A percentile compares a stretch with the other conserved stretches of the same genome.
These are phyloP conservation scores for Tetrahymena borealis DNA, from an alignment of 73 alveolate genomes.

Conservation along the genomic window DNA sequence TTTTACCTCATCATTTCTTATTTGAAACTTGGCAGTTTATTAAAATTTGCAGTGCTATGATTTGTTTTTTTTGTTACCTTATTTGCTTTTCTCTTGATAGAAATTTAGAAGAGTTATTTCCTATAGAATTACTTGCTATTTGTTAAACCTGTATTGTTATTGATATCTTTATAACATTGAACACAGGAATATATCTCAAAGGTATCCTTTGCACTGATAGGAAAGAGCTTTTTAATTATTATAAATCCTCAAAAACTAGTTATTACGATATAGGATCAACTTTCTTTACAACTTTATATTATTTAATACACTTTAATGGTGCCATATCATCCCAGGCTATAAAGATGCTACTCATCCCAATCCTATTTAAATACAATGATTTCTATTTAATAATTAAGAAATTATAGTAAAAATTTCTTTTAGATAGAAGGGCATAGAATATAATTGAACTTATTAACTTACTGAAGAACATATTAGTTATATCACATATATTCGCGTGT, in stretches of 20 bases:
- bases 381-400: background rate
- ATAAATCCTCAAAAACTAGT: background rate
- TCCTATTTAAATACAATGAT: background rate
- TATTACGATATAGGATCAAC: background rate
- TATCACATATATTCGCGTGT: background rate
- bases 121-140: background rate
- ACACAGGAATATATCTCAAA: background rate
- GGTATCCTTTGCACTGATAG: background rate
- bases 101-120: background rate
- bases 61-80: background rate
- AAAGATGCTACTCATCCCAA: background rate
- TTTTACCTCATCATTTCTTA: background rate
- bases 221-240: background rate
- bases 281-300: background rate
- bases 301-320: background rate
- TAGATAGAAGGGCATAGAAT: background rate
- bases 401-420: background rate
- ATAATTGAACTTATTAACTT: background rate
- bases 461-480: background rate
- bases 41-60: background rate
- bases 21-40: background rate
- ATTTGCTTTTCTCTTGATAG: background rate
- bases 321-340: background rate
- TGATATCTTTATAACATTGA: background rate
- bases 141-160: background rate